Evolutionary conservation across 768 basidiomycete genomes (phyloP), one percentile per base, ranked within the genome.

Genomic region (Agaricus subrufescens): DNA sequence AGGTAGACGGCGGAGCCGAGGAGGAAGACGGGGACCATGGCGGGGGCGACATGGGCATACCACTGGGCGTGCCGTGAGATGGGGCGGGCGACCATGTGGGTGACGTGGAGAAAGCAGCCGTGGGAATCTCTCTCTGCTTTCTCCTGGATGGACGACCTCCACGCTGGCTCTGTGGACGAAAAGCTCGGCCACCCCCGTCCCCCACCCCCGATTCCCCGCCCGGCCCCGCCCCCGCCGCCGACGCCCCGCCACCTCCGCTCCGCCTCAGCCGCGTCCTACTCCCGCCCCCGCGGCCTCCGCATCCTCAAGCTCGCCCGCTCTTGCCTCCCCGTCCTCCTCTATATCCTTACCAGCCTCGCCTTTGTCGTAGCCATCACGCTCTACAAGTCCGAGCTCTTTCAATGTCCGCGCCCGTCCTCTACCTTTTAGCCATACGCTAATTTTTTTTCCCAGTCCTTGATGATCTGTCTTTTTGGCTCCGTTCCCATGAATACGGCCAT

Each of bases 311-410:
- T 81, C n/a, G 61, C 90, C 60, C 81, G 79, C 60, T 83, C 89
- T 50, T 94, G 89, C 87, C 69, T 86, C 27, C 92, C 92, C 38
- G 71, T 94, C 55, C 78, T 91, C 56, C 67, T 85, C 50, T 97
- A 94, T 73, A 82, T 78, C 15, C 73, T 86, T 6, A 93, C 91
- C 34, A 92, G 79, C 59, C 74, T 94, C 37, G 84, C 79, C 11
- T 92, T 96, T 62, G 65, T 94, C 37, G 69, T 87, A 46, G 90
- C 88, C n/a, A 84, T 94, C 65, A 87, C 85, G 34, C 83, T 92
- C 61, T 95, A 88, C 81, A 86, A 85, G 69, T 79, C 80, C 23
- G 83, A 96, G 66, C 78, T 96, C 42, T 95, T 97, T 70, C 70
- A 80, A 62, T 83, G 94, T 93, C 64, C 67, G 89, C 26, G 11